A percentile compares a stretch with the other conserved stretches of the same genome.
phyloP scores from a whole-genome alignment of 495 filamentous ascomycete species.

The Amniculicola lignicola region DNA sequence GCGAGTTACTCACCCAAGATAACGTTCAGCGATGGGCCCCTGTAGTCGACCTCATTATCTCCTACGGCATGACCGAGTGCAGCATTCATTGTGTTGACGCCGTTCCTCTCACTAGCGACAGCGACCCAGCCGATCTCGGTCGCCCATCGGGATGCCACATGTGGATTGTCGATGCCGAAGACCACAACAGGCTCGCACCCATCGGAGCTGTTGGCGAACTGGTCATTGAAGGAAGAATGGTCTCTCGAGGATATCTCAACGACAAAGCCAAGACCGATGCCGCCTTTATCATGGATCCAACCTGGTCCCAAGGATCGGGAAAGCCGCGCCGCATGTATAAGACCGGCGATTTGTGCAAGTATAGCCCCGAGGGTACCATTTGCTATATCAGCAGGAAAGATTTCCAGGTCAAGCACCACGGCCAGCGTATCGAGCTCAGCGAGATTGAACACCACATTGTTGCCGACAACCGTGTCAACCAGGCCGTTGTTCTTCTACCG shows the following conservation, averaged over 20 bases:
- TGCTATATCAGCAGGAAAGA: constrained; percentile 46
- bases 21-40: constrained; percentile 12
- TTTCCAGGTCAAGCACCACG: constrained; percentile 49
- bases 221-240: constrained; percentile 46
- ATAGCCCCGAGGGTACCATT: constrained; percentile 41
- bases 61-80: constrained; percentile 26
- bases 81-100: constrained; percentile 3
- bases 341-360: constrained; percentile 44
- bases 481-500: constrained; percentile 43
- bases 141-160: constrained; percentile 29
- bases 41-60: constrained; percentile 7
- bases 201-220: constrained; percentile 50
- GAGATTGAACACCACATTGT: constrained; percentile 35
- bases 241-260: constrained; percentile 43
- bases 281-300: constrained; percentile 35
- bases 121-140: constrained; percentile 46
- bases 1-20: constrained; percentile 18
- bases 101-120: constrained; percentile 3
- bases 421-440: constrained; percentile 42
- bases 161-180: constrained; percentile 40
- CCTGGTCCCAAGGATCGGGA: constrained; percentile 4
- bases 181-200: constrained; percentile 42
- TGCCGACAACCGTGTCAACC: constrained; percentile 36
- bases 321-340: constrained; percentile 39
- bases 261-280: constrained; percentile 35